Evolutionary conservation across 1,139 yeast species (phyloP).

Genomic region (Candida tropicalis): DNA sequence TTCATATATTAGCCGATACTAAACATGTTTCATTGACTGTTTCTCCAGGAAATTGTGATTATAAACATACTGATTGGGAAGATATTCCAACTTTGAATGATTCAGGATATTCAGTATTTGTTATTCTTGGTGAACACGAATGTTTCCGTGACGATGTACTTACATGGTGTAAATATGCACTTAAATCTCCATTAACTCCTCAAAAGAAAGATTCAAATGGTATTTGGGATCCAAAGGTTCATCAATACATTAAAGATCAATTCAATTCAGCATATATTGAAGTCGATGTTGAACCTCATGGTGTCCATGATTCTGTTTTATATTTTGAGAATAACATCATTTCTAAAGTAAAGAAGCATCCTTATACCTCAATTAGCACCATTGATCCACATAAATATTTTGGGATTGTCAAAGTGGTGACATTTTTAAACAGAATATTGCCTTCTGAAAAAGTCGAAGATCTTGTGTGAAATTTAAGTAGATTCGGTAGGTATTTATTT

Average conservation of each 20-base stretch:
- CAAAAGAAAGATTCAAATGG: slow-evolving; percentile 32
- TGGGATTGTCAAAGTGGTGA: slow-evolving; percentile 28
- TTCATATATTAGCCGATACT: slow-evolving; percentile 17
- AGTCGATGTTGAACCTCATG: slow-evolving; percentile 45
- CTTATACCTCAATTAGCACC: slow-evolving; percentile 15
- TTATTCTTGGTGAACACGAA: slow-evolving; percentile 48
- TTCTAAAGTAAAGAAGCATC: slow-evolving; percentile 14
- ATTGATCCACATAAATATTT: slow-evolving; percentile 27
- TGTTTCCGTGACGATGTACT: slow-evolving; percentile 44
- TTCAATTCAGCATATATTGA: slow-evolving; percentile 19
- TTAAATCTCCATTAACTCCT: slow-evolving; percentile 28
- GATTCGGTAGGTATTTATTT: too few relatives aligned
- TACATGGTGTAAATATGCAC: slow-evolving; percentile 38
- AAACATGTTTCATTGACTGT: slow-evolving; percentile 13
- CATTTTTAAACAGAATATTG: slow-evolving; percentile 30
- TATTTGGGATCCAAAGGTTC: slow-evolving; percentile 21
- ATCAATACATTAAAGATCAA: slow-evolving; percentile 20
- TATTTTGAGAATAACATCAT: slow-evolving; percentile 33
- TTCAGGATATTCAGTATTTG: slow-evolving; percentile 29
- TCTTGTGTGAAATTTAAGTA: neutral
- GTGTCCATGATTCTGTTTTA: slow-evolving; percentile 43
- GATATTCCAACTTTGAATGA: slow-evolving; percentile 34
- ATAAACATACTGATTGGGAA: slow-evolving; percentile 33
- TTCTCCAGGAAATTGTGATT: slow-evolving; percentile 22
- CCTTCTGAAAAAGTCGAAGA: neutral